Conservation (phyloP, 1,139 yeast genomes). For the Scheffersomyces quercinus region DNA sequence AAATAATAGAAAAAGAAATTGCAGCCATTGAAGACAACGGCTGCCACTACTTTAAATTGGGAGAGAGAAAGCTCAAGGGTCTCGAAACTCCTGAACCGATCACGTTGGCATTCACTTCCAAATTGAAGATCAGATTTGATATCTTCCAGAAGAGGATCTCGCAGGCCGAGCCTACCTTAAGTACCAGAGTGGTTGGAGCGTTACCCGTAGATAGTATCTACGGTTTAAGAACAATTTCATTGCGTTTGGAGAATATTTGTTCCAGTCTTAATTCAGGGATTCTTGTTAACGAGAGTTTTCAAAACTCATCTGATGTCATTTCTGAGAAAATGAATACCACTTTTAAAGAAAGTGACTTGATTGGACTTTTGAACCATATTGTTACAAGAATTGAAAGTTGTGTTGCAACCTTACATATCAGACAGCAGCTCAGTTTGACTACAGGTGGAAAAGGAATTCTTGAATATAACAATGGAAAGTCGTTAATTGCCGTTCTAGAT, state of each 20-base stretch:
- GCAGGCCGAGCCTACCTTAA: slow-evolving; percentile 14
- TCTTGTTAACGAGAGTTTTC: slow-evolving; percentile 27
- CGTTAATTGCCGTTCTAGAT: slow-evolving; percentile 26
- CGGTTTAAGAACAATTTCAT: slow-evolving; percentile 48
- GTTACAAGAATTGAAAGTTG: slow-evolving; percentile 66
- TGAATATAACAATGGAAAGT: slow-evolving; percentile 21
- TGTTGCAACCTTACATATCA: slow-evolving; percentile 34
- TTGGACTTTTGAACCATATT: slow-evolving; percentile 59
- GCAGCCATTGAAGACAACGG: slow-evolving; percentile 68
- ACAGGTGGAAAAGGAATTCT: slow-evolving; percentile 27
- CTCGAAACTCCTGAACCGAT: slow-evolving; percentile 90
- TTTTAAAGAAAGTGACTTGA: slow-evolving; percentile 36
- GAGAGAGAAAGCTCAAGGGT: slow-evolving; percentile 90
- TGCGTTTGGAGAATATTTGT: slow-evolving; percentile 52
- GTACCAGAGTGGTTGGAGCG: slow-evolving; percentile 37
- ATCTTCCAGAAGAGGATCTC: slow-evolving; percentile 35
- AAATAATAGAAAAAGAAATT: slow-evolving; percentile 67
- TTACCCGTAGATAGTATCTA: slow-evolving; percentile 47
- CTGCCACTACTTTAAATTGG: slow-evolving; percentile 67
- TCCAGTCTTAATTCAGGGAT: slow-evolving; percentile 33
- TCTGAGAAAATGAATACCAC: slow-evolving; percentile 21
- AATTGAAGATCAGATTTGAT: slow-evolving; percentile 58
- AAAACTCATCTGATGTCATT: slow-evolving; percentile 26
- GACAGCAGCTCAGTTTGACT: slow-evolving; percentile 31
- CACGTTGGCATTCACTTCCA: slow-evolving; percentile 74